phyloP scores from a whole-genome alignment of 371 early-diverging fungal genomes.

The Mortierella sp. region DNA sequence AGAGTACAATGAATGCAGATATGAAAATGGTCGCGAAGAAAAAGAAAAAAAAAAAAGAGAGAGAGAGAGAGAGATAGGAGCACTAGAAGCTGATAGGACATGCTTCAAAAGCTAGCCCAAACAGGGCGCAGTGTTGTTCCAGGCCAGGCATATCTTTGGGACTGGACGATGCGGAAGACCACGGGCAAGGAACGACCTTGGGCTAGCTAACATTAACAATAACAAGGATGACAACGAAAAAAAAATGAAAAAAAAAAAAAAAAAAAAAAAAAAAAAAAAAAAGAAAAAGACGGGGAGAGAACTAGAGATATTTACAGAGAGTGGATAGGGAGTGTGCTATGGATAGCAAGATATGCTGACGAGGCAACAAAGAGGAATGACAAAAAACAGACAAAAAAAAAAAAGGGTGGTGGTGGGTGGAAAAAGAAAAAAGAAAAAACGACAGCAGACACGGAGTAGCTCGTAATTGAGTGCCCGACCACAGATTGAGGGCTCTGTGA shows the following conservation, averaged over 20 bases:
- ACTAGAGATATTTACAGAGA: not conserved
- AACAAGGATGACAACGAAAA: constrained; percentile 4
- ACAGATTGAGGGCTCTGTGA: no score
- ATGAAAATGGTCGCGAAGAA: constrained; percentile 4
- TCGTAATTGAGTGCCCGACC: no score
- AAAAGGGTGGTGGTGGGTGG: no score
- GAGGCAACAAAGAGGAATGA: not conserved
- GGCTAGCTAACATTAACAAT: constrained; percentile 6
- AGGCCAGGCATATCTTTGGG: no score
- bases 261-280: not conserved
- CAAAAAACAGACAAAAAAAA: no score
- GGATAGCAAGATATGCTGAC: constrained; percentile 1
- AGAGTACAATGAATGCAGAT: not conserved
- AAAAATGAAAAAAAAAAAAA: constrained; percentile 10
- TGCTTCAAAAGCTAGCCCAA: no score
- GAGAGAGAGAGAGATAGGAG: not conserved
- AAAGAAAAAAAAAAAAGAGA: not conserved
- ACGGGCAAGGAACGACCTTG: not conserved
- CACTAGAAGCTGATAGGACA: not conserved
- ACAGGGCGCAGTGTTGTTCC: no score
- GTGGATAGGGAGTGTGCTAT: constrained; percentile 2
- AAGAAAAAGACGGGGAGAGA: not conserved
- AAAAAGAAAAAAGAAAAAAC: no score
- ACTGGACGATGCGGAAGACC: not conserved
- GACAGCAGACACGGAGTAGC: no score